Conservation (phyloP, 306 rosid species). For the Oemleria cerasiformis region DNA sequence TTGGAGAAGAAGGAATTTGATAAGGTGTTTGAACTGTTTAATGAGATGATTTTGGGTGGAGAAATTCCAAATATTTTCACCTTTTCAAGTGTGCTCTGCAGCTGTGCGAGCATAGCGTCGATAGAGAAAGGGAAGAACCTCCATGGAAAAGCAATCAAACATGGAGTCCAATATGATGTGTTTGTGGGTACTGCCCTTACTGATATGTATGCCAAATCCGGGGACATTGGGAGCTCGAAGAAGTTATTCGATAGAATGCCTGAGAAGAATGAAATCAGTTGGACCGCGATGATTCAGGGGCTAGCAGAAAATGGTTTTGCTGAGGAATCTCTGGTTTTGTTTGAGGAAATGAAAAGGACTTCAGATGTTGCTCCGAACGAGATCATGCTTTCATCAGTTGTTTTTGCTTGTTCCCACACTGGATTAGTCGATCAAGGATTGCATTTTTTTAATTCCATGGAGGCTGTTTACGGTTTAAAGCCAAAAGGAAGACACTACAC, state of each 20-base stretch:
- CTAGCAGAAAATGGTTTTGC: slow-evolving; percentile 20
- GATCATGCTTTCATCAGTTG: slow-evolving; percentile 13
- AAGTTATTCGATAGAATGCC: slow-evolving; percentile 6
- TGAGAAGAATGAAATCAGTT: slow-evolving; percentile 11
- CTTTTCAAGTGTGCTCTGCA: slow-evolving; percentile 11
- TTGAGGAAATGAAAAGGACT: slow-evolving; percentile 18
- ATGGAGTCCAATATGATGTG: slow-evolving; percentile 6
- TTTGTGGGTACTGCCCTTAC: slow-evolving; percentile 9
- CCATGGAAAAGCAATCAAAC: slow-evolving; percentile 15
- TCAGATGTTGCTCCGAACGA: slow-evolving; percentile 16
- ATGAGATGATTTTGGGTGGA: slow-evolving; percentile 19
- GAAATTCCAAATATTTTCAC: slow-evolving; percentile 9
- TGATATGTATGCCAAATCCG: slow-evolving; percentile 19
- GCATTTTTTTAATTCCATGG: slow-evolving; percentile 13
- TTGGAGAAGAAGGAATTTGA: slow-evolving; percentile 14
- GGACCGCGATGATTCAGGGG: slow-evolving; percentile 22
- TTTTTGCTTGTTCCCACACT: slow-evolving; percentile 24
- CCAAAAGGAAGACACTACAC: slow-evolving; percentile 18
- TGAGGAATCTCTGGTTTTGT: slow-evolving; percentile 8
- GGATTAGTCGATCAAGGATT: slow-evolving; percentile 14
- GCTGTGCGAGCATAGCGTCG: slow-evolving; percentile 21
- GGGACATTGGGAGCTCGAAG: slow-evolving; percentile 20
- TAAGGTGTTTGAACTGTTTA: slow-evolving; percentile 7
- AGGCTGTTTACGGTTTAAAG: slow-evolving; percentile 7
- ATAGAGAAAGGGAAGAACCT: slow-evolving; percentile 15